Evolutionary conservation across 352 stramenopile genomes (phyloP).

Genomic region (Pseudoperonospora humuli): DNA sequence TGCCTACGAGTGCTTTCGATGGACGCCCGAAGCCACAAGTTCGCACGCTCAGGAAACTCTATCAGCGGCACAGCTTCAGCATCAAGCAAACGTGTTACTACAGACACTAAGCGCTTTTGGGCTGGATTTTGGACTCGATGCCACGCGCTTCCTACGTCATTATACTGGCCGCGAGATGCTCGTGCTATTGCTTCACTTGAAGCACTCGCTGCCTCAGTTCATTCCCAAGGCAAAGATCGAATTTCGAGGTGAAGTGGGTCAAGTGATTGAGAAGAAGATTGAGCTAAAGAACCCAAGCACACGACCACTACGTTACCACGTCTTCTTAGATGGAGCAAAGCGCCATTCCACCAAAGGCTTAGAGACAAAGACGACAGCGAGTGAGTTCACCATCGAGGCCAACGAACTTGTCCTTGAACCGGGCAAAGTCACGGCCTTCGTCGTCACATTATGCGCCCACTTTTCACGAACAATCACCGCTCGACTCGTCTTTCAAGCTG

Average conservation of each 20-base stretch:
- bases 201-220: conserved; percentile 86
- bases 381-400: conserved; percentile 70
- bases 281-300: conserved; percentile 89
- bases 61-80: conserved; percentile 30
- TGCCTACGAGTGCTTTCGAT: conserved; percentile 67
- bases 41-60: conserved; percentile 16
- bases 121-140: conserved; percentile 70
- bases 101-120: conserved; percentile 59
- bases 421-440: conserved; percentile 59
- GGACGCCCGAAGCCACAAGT: conserved; percentile 14
- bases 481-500: conserved; percentile 83
- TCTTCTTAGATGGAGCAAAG: conserved; percentile 66
- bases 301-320: conserved; percentile 78
- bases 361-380: conserved; percentile 3
- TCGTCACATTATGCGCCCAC: conserved; percentile 72
- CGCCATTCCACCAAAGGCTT: background rate
- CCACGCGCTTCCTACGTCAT: conserved; percentile 35
- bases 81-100: conserved; percentile 53
- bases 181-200: conserved; percentile 85
- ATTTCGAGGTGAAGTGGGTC: conserved; percentile 83
- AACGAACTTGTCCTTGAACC: conserved; percentile 71
- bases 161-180: conserved; percentile 72
- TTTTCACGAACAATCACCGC: conserved; percentile 84
- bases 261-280: conserved; percentile 88
- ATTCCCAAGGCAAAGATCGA: conserved; percentile 91